Percentiles rank a stretch among this genome's conserved stretches.
phyloP scores from a whole-genome alignment of 2,329 filamentous ascomycete genomes.

The Fusarium sp. region DNA sequence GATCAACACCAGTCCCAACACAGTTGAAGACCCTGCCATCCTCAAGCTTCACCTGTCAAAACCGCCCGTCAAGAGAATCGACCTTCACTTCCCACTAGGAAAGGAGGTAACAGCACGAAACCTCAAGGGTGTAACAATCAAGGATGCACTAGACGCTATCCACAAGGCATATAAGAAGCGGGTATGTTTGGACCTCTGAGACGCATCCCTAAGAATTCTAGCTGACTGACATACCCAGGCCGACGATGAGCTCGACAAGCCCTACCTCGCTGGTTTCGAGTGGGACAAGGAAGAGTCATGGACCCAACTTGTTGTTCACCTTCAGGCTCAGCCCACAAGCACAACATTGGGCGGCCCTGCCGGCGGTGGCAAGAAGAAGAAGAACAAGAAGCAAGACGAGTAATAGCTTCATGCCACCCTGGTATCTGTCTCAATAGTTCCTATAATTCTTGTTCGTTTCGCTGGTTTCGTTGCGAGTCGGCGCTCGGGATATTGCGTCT shows the following conservation, averaged over 20 bases:
- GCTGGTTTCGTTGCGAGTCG: slow-evolving; percentile 54
- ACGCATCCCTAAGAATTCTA: neutral
- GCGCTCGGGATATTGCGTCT: slow-evolving; percentile 57
- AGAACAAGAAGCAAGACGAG: slow-evolving; percentile 71
- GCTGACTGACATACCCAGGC: slow-evolving; percentile 62
- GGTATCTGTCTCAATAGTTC: slow-evolving; percentile 55
- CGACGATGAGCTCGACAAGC: slow-evolving; percentile 89
- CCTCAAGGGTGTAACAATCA: slow-evolving; percentile 94
- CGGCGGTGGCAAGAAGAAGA: slow-evolving; percentile 74
- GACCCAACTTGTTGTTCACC: slow-evolving; percentile 87
- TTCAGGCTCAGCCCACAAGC: slow-evolving; percentile 73
- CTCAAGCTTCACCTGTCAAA: slow-evolving; percentile 83
- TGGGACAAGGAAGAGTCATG: slow-evolving; percentile 95
- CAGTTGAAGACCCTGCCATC: slow-evolving; percentile 83
- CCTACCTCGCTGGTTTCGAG: slow-evolving; percentile 93
- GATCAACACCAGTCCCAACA: slow-evolving; percentile 85
- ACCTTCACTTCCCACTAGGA: slow-evolving; percentile 89
- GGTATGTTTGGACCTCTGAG: slow-evolving; percentile 61
- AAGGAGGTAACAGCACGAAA: slow-evolving; percentile 90
- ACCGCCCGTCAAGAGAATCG: slow-evolving; percentile 92
- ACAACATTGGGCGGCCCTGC: slow-evolving; percentile 54
- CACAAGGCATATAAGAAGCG: slow-evolving; percentile 97
- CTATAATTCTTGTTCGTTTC: slow-evolving; percentile 53
- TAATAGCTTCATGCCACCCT: slow-evolving; percentile 40
- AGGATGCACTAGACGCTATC: slow-evolving; percentile 95